Base-by-base conservation (phyloP, 2,329 filamentous ascomycete genomes). In the Botryotinia globosa region DNA sequence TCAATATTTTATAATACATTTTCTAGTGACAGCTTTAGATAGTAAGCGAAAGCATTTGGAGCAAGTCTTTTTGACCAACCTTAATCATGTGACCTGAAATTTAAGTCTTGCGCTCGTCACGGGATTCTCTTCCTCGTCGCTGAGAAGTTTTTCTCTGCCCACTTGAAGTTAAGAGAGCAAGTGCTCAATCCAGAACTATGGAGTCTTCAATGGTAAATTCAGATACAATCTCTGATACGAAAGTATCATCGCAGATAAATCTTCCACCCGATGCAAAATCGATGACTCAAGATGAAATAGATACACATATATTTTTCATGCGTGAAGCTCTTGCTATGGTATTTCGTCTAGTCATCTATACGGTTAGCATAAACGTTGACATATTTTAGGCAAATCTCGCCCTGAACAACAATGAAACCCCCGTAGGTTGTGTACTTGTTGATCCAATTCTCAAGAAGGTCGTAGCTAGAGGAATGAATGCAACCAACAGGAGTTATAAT, bases 361-460 rank as follows among this genome's bases (percentile, higher is more conserved):
- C 71, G 1, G 71, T 34, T 45, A 34, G 8, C 58, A 25, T 58
- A 64, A 59, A 32, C 20, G 0, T 56, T 61, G 12, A 59, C 29
- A n/a, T 32, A 14, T 18, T 39, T 56, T 72, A 97, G 93, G 96
- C 94, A 73, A 91, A 95, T 79, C 88, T 94, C 76, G 96, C 97
- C 34, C 88, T 99, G 66, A 85, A 85, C 77, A 92, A 89, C 74
- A 94, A 97, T 78, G 96, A 99, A 84, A 98, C 97, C 1, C 96
- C 96, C 1, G 96, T 99, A 32, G 97, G 96, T 66, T 99, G 96
- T 82, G 94, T 99, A 45, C 90, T 99, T 70, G 94, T 98, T 34
- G 88, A 94, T 80, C 67, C 93, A 42, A 91, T 90, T 76, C 86
- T 89, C 77, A 39, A 45, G 48, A 72, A 56, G 37, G 87, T 98